Evolutionary conservation across 2,329 filamentous ascomycete species (phyloP), one percentile per base, ranked within the genome.

Genomic region (Ophiosphaerella korrae): DNA sequence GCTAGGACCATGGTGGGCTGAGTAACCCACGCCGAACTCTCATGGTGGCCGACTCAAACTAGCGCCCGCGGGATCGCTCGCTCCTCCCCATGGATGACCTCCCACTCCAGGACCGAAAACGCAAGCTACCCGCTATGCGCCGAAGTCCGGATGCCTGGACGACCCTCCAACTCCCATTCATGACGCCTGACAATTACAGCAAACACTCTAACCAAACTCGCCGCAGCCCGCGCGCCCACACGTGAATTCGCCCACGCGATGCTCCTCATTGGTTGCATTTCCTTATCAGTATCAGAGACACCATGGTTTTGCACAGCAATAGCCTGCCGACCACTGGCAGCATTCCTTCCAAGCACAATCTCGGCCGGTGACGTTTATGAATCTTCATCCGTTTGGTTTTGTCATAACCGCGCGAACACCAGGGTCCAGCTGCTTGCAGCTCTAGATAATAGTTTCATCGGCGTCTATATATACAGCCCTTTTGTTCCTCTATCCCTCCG

Each of bases 321-420:
- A 42, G 47, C 41, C 62, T 49, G 57, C 60, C 52, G 62, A 58
- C 68, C 67, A 69, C 60, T 68, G 53, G 57, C 53, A 61, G 92
- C 42, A 83, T 85, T 72, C 84, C 58, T 88, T 91, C 91, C 96
- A 80, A 46, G 42, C 57, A 58, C 56, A 55, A 57, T 50, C 50
- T 48, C 63, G 63, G 89, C 71, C 81, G 96, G 41, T 88, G 88
- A 78, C 85, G 87, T 71, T 83, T 70, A 83, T 85, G 58, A 83
- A 88, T 57, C 23, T 57, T 50, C 57, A 50, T 61, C 62, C 56
- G 32, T 32, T 62, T 62, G 51, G 52, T 46, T 50, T 47, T 39
- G 31, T 11, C 42, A 51, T 43, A 47, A 58, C 52, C 43, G 48
- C 46, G 50, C 50, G 29, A 58, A 44, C 47, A 58, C 49, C 60